Percentiles rank a stretch among this genome's conserved stretches.
phyloP scores from a whole-genome alignment of 768 basidiomycete species.

The Agrocybe pediades region DNA sequence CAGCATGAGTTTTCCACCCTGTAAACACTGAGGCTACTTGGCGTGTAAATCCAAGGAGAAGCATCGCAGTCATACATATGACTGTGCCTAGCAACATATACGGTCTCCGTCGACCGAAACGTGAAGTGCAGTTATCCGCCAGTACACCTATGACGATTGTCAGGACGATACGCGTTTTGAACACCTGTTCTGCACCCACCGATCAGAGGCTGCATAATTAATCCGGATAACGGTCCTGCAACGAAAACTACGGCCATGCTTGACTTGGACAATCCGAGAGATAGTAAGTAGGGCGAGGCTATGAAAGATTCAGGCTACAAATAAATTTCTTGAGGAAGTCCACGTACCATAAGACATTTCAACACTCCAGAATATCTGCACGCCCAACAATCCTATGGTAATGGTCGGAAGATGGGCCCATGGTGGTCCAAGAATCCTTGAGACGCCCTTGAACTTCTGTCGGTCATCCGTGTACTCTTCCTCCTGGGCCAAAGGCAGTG shows the following conservation, averaged over 20 bases:
- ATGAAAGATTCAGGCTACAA: not conserved
- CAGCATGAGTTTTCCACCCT: conserved; percentile 28
- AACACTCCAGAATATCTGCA: conserved; percentile 91
- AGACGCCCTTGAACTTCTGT: conserved; percentile 48
- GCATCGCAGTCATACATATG: conserved; percentile 70
- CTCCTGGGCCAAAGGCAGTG: conserved; percentile 47
- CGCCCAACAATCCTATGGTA: conserved; percentile 79
- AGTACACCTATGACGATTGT: conserved; percentile 49
- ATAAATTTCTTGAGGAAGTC: conserved; percentile 5
- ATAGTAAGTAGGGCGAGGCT: conserved; percentile 87
- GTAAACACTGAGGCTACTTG: conserved; percentile 59
- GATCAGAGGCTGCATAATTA: conserved; percentile 90
- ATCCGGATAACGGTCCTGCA: conserved; percentile 87
- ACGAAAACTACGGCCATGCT: conserved; percentile 90
- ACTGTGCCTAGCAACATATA: conserved; percentile 77
- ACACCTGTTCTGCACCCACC: conserved; percentile 38
- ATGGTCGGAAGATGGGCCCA: conserved; percentile 70
- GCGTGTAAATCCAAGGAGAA: conserved; percentile 83
- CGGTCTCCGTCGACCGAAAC: conserved; percentile 83
- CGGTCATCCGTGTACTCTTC: conserved; percentile 33
- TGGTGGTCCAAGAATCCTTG: conserved; percentile 65
- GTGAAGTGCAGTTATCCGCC: conserved; percentile 82
- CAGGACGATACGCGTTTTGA: not conserved
- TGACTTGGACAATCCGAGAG: conserved; percentile 85
- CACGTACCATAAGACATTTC: conserved; percentile 87